phyloP scores from a whole-genome alignment of 2,329 filamentous ascomycete species.

The Penicillium sp. region DNA sequence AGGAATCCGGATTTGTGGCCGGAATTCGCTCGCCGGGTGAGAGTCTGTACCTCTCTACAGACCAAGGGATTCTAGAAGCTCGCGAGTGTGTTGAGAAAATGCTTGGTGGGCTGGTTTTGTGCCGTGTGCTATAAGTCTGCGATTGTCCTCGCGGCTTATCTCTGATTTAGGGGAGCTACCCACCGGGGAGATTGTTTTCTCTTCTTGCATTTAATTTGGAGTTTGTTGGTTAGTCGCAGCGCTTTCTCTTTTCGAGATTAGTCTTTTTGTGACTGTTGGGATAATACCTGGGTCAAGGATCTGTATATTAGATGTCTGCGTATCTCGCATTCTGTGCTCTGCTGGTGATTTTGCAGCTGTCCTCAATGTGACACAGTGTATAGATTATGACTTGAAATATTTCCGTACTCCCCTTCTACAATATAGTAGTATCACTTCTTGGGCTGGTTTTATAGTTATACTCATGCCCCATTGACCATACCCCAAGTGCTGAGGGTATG shows the following conservation, averaged over 20 bases:
- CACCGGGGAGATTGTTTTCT: conserved; percentile 20
- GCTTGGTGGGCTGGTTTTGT: conserved; percentile 77
- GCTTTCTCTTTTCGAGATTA: conserved; percentile 32
- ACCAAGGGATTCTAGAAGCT: conserved; percentile 74
- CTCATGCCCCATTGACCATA: too few relatives aligned
- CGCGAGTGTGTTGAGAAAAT: conserved; percentile 79
- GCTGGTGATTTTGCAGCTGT: conserved; percentile 17
- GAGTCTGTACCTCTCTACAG: conserved; percentile 76
- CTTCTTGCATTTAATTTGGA: conserved; percentile 40
- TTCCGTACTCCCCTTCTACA: not conserved
- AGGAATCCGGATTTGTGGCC: conserved; percentile 64
- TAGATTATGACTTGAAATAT: conserved; percentile 28
- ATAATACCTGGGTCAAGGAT: conserved; percentile 33
- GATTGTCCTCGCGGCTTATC: not conserved
- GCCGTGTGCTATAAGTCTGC: conserved; percentile 57
- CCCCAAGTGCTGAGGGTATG: not conserved
- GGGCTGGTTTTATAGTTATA: not conserved
- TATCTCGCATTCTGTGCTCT: conserved; percentile 23
- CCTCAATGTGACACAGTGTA: conserved; percentile 21
- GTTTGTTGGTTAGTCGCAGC: conserved; percentile 39
- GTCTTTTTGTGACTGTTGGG: conserved; percentile 34
- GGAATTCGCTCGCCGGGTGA: conserved; percentile 76
- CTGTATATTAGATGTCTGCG: conserved; percentile 41
- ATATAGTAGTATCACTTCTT: not conserved
- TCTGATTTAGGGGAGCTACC: conserved; percentile 14